Conservation (phyloP, 1,139 yeast genomes). For the Petasospora fabianii region DNA sequence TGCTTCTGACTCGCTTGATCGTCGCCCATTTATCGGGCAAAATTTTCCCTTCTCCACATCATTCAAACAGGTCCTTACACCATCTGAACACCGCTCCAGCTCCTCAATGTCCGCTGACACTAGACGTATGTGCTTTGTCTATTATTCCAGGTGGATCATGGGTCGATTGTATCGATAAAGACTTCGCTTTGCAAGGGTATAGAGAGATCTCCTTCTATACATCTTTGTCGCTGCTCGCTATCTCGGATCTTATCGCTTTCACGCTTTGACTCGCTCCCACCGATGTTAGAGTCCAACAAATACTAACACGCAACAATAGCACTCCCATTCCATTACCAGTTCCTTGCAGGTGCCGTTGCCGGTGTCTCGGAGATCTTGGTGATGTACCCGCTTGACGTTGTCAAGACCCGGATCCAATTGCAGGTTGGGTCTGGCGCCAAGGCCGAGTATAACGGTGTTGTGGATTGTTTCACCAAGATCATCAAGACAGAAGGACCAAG, state of each 20-base stretch:
- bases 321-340: constrained; percentile 87
- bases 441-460: constrained; percentile 72
- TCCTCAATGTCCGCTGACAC: too few species aligned
- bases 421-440: constrained; percentile 49
- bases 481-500: constrained; percentile 80
- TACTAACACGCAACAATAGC: too few species aligned
- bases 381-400: constrained; percentile 98
- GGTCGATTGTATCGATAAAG: too few species aligned
- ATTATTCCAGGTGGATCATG: too few species aligned
- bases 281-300: too few species aligned
- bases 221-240: too few species aligned
- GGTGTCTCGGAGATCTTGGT: constrained; percentile 96
- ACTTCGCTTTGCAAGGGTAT: too few species aligned
- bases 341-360: constrained; percentile 93
- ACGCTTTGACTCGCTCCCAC: constrained; percentile 4
- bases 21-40: neutral
- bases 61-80: too few species aligned
- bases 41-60: neutral
- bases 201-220: too few species aligned
- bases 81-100: too few species aligned
- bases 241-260: too few species aligned
- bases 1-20: neutral
- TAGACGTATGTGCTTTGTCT: too few species aligned
- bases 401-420: constrained; percentile 94
- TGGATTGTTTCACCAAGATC: constrained; percentile 80